phyloP scores from a whole-genome alignment of 1,139 yeast genomes.

The Zygoascus hellenicus region DNA sequence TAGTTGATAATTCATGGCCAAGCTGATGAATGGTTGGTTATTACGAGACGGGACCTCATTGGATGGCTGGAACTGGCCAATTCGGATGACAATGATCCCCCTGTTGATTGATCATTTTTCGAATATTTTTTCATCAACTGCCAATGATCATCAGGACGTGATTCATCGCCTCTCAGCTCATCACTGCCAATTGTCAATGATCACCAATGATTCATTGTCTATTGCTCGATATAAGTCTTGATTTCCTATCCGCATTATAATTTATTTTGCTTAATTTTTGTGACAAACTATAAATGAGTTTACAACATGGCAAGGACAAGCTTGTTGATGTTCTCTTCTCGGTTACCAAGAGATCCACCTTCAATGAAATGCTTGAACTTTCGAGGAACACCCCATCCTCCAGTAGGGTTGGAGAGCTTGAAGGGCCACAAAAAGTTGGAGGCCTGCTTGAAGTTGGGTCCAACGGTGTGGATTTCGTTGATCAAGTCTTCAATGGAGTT shows the following conservation, averaged over 20 bases:
- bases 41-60: no score
- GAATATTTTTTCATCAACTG: no score
- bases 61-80: no score
- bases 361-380: constrained; percentile 99
- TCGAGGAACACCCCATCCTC: constrained; percentile 99
- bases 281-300: neutral
- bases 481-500: constrained; percentile 94
- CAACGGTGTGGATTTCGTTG: constrained; percentile 98
- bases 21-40: no score
- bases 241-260: neutral
- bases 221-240: neutral
- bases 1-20: no score
- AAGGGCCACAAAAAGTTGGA: constrained; percentile 99
- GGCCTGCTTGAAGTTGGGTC: constrained; percentile 99
- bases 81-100: no score
- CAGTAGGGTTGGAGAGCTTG: constrained; percentile 98
- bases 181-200: no score
- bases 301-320: constrained; percentile 8
- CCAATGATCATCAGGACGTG: no score
- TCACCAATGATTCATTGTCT: no score
- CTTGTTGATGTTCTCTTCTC: constrained; percentile 93
- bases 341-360: constrained; percentile 99
- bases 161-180: no score
- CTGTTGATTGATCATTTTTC: no score
- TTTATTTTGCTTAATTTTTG: neutral